These are phyloP conservation scores for Lathyrus oleraceus DNA, from an alignment of 306 rosid species.

Conservation along the genomic window DNA sequence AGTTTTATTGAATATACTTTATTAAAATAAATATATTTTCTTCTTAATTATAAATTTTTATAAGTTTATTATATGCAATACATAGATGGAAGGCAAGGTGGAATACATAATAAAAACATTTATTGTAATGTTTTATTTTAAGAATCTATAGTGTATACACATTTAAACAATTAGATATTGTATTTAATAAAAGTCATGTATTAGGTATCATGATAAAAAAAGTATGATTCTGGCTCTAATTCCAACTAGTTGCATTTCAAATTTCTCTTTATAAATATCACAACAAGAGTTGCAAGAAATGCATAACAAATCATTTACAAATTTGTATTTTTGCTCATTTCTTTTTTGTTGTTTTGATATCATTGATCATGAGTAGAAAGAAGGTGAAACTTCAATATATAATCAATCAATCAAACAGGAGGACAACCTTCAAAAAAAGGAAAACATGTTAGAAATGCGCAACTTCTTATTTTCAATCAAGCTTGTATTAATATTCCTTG, in stretches of 20 bases:
- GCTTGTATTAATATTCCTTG: background rate
- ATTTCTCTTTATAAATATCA: background rate
- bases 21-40: too few species aligned
- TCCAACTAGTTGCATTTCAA: too few species aligned
- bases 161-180: background rate
- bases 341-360: background rate
- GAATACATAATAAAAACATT: too few species aligned
- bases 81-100: too few species aligned
- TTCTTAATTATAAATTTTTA: too few species aligned
- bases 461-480: background rate
- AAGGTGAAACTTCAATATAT: background rate
- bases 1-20: too few species aligned
- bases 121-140: too few species aligned
- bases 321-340: background rate
- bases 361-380: background rate
- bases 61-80: too few species aligned
- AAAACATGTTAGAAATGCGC: background rate
- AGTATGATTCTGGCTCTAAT: background rate
- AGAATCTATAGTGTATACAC: background rate
- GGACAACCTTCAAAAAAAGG: background rate
- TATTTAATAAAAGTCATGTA: background rate
- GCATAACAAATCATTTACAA: background rate
- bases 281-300: background rate
- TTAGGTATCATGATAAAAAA: background rate
- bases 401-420: background rate